These are phyloP conservation scores for Stereocaulon alpinum DNA, from an alignment of 495 filamentous ascomycete species.

Conservation along the genomic window DNA sequence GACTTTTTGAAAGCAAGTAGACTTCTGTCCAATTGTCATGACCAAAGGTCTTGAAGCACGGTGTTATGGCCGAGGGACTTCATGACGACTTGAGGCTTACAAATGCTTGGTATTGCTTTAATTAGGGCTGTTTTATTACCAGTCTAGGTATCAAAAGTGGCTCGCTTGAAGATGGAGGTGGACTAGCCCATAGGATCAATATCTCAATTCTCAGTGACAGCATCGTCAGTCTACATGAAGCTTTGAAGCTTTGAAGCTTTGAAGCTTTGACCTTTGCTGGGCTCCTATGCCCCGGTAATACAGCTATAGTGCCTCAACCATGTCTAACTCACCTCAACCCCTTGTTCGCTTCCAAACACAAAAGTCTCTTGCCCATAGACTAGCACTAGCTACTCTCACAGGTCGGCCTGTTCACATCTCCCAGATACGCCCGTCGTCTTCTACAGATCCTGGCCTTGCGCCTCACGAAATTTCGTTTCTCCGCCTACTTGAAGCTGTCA, in stretches of 20 bases:
- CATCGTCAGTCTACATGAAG: too few species aligned
- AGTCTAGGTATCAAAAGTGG: too few species aligned
- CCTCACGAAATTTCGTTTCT: conserved; percentile 92
- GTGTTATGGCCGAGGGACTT: too few species aligned
- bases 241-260: too few species aligned
- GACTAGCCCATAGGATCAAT: too few species aligned
- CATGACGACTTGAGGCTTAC: too few species aligned
- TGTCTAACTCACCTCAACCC: conserved; percentile 36
- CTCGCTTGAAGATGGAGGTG: too few species aligned
- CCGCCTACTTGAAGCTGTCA: conserved; percentile 84
- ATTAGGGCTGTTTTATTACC: not conserved
- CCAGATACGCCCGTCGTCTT: conserved; percentile 77
- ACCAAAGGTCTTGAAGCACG: not conserved
- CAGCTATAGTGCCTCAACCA: conserved; percentile 11
- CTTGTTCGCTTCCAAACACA: conserved; percentile 69
- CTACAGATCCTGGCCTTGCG: conserved; percentile 75
- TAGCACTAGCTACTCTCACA: conserved; percentile 84
- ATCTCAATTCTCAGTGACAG: too few species aligned
- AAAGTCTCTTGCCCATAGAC: conserved; percentile 68
- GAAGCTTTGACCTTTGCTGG: too few species aligned
- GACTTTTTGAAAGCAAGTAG: not conserved
- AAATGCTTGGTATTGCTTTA: not conserved
- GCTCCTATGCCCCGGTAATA: not conserved
- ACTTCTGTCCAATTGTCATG: not conserved
- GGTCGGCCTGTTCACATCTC: conserved; percentile 84